phyloP scores from a whole-genome alignment of 2,329 filamentous ascomycete species.

The Aspergillus bombycis region DNA sequence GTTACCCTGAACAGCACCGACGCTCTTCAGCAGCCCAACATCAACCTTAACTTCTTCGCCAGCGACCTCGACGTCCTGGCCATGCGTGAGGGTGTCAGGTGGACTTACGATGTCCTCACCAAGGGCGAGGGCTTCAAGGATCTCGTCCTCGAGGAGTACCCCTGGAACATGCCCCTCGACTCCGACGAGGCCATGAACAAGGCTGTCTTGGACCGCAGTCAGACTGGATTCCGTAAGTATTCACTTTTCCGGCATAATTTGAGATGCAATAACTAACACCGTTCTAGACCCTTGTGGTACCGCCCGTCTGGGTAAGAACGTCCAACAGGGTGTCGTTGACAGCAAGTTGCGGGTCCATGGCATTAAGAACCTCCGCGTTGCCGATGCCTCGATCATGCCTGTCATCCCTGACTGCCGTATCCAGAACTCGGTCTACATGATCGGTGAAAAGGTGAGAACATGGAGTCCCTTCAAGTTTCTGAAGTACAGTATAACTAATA shows the following conservation, averaged over 20 bases:
- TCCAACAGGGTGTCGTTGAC: conserved; percentile 59
- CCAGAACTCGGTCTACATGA: conserved; percentile 64
- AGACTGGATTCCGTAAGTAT: conserved; percentile 48
- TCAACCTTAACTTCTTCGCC: conserved; percentile 51
- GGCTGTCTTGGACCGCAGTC: conserved; percentile 60
- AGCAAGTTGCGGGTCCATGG: conserved; percentile 56
- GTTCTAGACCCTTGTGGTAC: conserved; percentile 57
- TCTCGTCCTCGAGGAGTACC: conserved; percentile 51
- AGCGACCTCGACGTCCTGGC: conserved; percentile 59
- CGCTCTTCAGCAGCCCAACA: conserved; percentile 42
- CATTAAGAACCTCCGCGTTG: conserved; percentile 56
- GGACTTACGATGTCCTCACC: conserved; percentile 58
- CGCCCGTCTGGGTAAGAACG: conserved; percentile 54
- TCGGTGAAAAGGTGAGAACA: conserved; percentile 53
- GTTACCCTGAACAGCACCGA: conserved; percentile 47
- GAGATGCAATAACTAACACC: background rate
- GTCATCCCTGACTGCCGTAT: conserved; percentile 60
- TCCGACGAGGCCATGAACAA: conserved; percentile 61
- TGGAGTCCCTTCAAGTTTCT: background rate
- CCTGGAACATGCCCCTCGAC: conserved; percentile 62
- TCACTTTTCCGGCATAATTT: background rate
- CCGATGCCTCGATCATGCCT: conserved; percentile 61
- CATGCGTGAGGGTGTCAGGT: conserved; percentile 61
- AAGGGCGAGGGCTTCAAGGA: conserved; percentile 60
- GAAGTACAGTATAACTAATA: conserved; percentile 2